Evolutionary conservation across 225 moss, liverwort and hornwort species (phyloP).

Genomic region (Pseudisothecium myosuroides): DNA sequence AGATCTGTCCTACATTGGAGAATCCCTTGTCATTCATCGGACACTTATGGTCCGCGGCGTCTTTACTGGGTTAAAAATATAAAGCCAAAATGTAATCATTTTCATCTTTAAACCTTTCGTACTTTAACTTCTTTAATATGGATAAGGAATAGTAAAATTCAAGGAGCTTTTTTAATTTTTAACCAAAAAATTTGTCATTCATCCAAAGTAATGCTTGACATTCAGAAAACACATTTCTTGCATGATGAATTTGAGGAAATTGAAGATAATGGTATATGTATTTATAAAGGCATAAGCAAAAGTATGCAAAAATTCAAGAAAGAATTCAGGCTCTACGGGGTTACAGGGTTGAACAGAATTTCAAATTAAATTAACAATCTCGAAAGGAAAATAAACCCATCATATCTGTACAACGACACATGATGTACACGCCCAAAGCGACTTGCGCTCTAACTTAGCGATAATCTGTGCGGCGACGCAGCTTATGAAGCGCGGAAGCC

Average conservation of each 20-base stretch:
- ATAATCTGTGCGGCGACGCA: neutral
- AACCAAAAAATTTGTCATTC: accelerated
- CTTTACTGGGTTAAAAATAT: too few relatives aligned
- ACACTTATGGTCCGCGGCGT: too few relatives aligned
- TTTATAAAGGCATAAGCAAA: neutral
- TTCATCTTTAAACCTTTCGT: neutral
- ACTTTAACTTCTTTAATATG: accelerated
- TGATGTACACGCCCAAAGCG: too few relatives aligned
- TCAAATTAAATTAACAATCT: too few relatives aligned
- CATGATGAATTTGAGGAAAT: neutral
- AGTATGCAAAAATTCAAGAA: too few relatives aligned
- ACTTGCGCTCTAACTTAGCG: neutral
- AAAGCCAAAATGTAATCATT: accelerated
- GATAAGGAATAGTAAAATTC: neutral
- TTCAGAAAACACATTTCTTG: neutral
- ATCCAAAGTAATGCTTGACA: neutral
- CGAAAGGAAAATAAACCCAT: neutral
- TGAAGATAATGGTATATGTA: neutral
- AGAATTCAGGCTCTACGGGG: accelerated
- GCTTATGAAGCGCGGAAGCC: constrained; percentile 8
- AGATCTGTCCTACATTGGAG: too few relatives aligned
- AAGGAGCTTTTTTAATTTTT: accelerated
- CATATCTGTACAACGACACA: neutral
- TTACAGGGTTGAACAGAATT: neutral
- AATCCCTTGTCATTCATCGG: too few relatives aligned